These are phyloP conservation scores for Aquilaria malaccensis DNA, from an alignment of 345 rosid species.

Conservation along the genomic window DNA sequence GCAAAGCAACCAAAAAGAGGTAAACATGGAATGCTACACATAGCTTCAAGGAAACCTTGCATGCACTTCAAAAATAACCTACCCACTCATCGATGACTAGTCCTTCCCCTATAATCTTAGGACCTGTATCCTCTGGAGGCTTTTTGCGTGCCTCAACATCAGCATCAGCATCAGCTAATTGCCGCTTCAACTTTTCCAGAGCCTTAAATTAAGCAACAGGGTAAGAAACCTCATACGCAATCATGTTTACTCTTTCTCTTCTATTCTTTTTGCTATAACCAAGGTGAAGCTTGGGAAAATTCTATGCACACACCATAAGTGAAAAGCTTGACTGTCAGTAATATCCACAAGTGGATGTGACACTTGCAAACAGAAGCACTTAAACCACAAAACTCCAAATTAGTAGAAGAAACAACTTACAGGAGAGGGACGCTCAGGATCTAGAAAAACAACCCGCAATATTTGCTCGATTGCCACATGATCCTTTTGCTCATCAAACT, in stretches of 20 bases:
- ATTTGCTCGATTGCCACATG: slow-evolving; percentile 74
- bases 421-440: slow-evolving; percentile 69
- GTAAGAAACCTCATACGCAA: background rate
- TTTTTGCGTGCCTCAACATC: slow-evolving; percentile 77
- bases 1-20: slow-evolving; percentile 1
- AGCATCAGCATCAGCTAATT: slow-evolving; percentile 84
- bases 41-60: background rate
- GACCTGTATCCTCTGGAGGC: slow-evolving; percentile 77
- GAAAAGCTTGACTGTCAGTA: slow-evolving; percentile 1
- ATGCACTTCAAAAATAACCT: slow-evolving; percentile 16
- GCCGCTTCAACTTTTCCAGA: slow-evolving; percentile 83
- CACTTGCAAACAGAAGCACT: background rate
- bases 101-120: slow-evolving; percentile 90
- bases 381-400: background rate
- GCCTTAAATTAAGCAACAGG: slow-evolving; percentile 28
- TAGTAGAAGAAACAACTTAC: slow-evolving; percentile 33
- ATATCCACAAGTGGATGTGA: too few species aligned
- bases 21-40: background rate
- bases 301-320: background rate
- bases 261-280: too few species aligned
- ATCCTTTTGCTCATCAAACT: slow-evolving; percentile 98
- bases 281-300: background rate
- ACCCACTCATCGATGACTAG: slow-evolving; percentile 99
- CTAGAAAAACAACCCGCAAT: slow-evolving; percentile 73
- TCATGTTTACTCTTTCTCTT: background rate